Base-by-base conservation (phyloP, 768 basidiomycete species). In the Leccinum broughii region DNA sequence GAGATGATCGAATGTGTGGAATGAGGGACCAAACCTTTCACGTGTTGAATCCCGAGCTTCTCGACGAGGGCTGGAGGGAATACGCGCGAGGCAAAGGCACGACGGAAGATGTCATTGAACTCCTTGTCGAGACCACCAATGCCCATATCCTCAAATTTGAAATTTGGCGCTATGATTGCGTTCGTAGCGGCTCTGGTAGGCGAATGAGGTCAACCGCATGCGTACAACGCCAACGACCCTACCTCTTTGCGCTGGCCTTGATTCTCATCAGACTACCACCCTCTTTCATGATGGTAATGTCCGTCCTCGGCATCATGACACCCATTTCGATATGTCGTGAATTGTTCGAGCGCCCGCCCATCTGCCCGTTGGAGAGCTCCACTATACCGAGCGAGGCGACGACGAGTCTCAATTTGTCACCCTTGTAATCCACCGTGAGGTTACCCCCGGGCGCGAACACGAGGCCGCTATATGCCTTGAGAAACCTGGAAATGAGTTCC, bases 101-200 rank as follows among this genome's bases (percentile, higher is more conserved):
- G 90, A 72, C 97, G 92, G 81, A 99, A 99, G 70, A 99, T 99
- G 48, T 93, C 88, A 58, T 86, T 86, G 71, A 99, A 99, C 72
- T 99, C 97, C 8, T 85, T 81, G 73, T 99, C 97, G 35, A 99
- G 80, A 69, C 97, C 97, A 69, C 97, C 97, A 68, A 99, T 98
- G 17, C 97, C 97, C 96, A 99, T 98, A 73, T 99, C 97, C 70
- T 96, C 92, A 63, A 99, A 99, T 75, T 97, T 98, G 85, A 99
- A 99, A 76, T 98, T 98, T 1, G 97, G 94, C 0, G 94, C 88
- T 10, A 99, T 83, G 66, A 99, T 96, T 1, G 97, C 94, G 71
- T 98, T 98, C 7, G 95, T 86, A 6, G 94, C 88, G 0, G 92
- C 86, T 67, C 93, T 95, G 52, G 15, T 24, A 26, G 3, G 9